phyloP scores from a whole-genome alignment of 148 eudicot genomes.

The Fagopyrum homotropicum region DNA sequence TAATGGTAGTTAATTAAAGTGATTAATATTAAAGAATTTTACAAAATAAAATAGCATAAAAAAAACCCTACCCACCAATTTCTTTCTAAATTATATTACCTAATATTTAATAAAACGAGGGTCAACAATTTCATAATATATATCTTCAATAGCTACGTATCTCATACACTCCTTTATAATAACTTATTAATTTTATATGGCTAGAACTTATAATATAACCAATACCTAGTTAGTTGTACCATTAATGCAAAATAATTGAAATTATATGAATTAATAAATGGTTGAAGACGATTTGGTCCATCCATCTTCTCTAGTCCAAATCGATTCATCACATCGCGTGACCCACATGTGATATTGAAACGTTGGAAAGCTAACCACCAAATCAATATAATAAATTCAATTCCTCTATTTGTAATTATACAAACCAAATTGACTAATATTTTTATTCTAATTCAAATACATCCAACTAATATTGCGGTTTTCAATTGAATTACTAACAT shows the following conservation, averaged over 20 bases:
- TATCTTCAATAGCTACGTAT: too few relatives aligned
- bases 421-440: background rate
- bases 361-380: background rate
- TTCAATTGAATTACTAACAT: too few relatives aligned
- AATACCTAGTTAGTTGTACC: background rate
- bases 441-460: background rate
- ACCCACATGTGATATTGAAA: slow-evolving; percentile 4
- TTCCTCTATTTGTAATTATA: background rate
- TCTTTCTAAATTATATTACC: too few relatives aligned
- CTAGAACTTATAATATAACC: too few relatives aligned
- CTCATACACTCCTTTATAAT: too few relatives aligned
- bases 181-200: too few relatives aligned
- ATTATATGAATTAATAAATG: background rate
- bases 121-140: too few relatives aligned
- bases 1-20: too few relatives aligned
- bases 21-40: too few relatives aligned
- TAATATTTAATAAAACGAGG: too few relatives aligned
- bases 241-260: background rate
- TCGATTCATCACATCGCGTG: background rate
- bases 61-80: too few relatives aligned
- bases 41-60: too few relatives aligned
- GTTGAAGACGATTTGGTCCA: background rate
- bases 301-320: background rate
- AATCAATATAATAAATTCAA: background rate
- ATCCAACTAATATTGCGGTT: background rate